Evolutionary conservation across 257 asterid species (phyloP), one percentile per base, ranked within the genome.

Genomic region (Ajuga chamaepitys): DNA sequence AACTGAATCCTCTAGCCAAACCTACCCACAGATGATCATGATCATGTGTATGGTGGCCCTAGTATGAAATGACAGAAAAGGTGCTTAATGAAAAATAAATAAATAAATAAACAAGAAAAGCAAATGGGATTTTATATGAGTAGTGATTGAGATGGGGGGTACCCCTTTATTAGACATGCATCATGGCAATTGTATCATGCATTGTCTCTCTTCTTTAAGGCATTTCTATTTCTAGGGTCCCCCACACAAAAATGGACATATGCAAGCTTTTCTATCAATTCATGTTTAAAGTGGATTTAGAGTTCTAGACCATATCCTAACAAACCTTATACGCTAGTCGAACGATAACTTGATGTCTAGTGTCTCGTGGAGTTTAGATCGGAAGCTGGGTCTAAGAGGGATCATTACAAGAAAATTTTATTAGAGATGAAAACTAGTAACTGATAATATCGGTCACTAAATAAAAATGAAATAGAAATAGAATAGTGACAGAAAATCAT

Each of bases 161-260:
- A 70, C 74, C 78, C 62, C 89, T 89, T 85, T 84, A 74, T 72
- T 78, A 63, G 86, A 86, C 93, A 89, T 78, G 84, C 83, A 86
- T 89, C 82, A 86, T 89, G 84, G 67, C 81, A 53, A 35, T 78
- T 71, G 72, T 76, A 81, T 83, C 93, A 85, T 85, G 87, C 80
- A 86, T 30, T 89, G 96, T 86, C 92, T 73, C 85, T 65, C 75
- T 69, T 75, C 62, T 66, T 69, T 59, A 68, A 47, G 61, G 68
- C 86, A 75, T 32, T n/a, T n/a, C n/a, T n/a, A n/a, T n/a, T n/a
- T 34, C 34, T 30, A 40, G 72, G 85, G 78, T 30, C 85, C 88
- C 60, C 55, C 35, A 62, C 67, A 46, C 14, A 30, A 30, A n/a
- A 38, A 5, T 42, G 5, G 7, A 24, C 51, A 59, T 50, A 24